Evolutionary conservation across 805 yeast genomes (phyloP), one percentile per base, ranked within the genome.

Genomic region (Lipomyces spencermartinsiae): DNA sequence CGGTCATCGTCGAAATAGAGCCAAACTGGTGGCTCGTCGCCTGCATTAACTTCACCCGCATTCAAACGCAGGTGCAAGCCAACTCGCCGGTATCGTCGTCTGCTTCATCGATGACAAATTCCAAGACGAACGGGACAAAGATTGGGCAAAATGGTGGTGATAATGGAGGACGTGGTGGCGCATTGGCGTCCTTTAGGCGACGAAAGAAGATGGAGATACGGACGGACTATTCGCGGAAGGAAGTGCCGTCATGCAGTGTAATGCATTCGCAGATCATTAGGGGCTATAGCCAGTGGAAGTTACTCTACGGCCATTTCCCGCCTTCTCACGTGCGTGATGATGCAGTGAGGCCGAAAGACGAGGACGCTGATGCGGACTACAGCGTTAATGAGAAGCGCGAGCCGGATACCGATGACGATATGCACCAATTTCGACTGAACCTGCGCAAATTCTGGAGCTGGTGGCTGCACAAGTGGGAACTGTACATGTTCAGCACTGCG

Each of bases 391-490:
- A 58, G 51, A 33, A 34, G 16, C 7, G 22, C 14, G 12, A 39
- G n/a, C 7, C 46, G n/a, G 33, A 4, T 14, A 33, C 56, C 9
- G 14, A n/a, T 10, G 61, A 60, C 49, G 63, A 61, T 25, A 25
- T 63, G 14, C 66, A 64, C 4, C 34, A 46, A 35, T 64, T 67
- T 51, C 63, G 66, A 19, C n/a, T 54, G 43, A 54, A 68, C 58
- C 34, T 69, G 16, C 60, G 62, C 35, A 68, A 59, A 46, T 69
- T 69, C 64, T 69, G 72, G 72, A 61, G 65, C 46, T 69, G 72
- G 72, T 69, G 72, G 72, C 56, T 69, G 43, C 72, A 69, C 51
- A 69, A 69, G 56, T 69, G 72, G 72, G 72, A 69, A 34, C 65
- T 68, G n/a, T 68, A 64, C 53, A 55, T 64, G 39, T 56, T 54